phyloP scores from a whole-genome alignment of 148 eudicot genomes.

The Oxyria digyna region DNA sequence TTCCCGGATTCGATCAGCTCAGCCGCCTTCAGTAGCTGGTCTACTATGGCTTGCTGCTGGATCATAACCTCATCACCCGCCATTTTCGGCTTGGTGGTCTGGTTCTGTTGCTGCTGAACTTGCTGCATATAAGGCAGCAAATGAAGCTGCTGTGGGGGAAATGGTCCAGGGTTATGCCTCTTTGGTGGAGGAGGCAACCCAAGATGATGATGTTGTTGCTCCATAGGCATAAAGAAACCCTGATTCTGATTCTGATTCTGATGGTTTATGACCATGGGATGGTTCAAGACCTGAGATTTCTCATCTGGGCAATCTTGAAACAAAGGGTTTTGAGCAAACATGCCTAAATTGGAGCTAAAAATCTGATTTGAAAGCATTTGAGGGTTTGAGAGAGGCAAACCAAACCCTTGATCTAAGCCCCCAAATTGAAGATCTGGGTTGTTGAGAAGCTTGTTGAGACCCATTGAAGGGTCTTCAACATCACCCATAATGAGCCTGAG shows the following conservation, averaged over 20 bases:
- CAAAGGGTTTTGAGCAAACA: conserved; percentile 8
- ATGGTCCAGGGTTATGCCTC: conserved; percentile 50
- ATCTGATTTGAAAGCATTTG: neutral
- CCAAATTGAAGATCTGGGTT: conserved; percentile 26
- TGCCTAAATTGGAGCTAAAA: too few relatives aligned
- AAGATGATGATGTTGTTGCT: conserved; percentile 18
- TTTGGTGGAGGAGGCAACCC: conserved; percentile 40
- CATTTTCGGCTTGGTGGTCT: conserved; percentile 22
- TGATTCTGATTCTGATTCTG: conserved; percentile 42
- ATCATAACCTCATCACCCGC: conserved; percentile 28
- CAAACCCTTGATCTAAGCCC: conserved; percentile 46
- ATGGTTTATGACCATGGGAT: conserved; percentile 37
- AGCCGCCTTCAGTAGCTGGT: conserved; percentile 75
- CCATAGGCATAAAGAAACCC: conserved; percentile 27
- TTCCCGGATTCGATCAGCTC: conserved; percentile 72
- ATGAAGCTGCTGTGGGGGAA: neutral
- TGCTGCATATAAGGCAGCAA: conserved; percentile 26
- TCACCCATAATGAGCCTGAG: conserved; percentile 74
- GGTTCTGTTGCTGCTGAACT: conserved; percentile 14
- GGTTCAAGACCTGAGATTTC: conserved; percentile 33
- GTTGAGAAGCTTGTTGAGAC: conserved; percentile 44
- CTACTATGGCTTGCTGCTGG: conserved; percentile 40
- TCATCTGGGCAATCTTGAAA: conserved; percentile 24
- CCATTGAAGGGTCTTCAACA: conserved; percentile 49
- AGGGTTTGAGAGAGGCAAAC: neutral